phyloP scores from a whole-genome alignment of 805 yeast species.

The Cyberlindnera suaveolens region DNA sequence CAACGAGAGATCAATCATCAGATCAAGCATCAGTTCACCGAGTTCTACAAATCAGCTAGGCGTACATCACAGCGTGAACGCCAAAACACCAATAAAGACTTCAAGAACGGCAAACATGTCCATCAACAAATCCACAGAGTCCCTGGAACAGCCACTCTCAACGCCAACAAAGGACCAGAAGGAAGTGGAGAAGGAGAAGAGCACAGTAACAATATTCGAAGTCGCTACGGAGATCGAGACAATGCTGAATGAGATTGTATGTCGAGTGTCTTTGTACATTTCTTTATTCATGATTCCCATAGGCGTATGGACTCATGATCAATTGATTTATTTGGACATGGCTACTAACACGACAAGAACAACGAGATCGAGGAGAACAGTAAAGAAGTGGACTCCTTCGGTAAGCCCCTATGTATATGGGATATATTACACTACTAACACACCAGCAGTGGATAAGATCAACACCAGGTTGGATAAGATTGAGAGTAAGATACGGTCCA shows the following conservation, averaged over 20 bases:
- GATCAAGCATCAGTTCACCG: no score
- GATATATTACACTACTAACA: slow-evolving; percentile 4
- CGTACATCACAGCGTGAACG: no score
- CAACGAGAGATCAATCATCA: no score
- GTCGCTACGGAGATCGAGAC: slow-evolving; percentile 26
- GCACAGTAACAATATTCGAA: slow-evolving; percentile 25
- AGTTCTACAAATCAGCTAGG: no score
- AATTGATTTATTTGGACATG: no score
- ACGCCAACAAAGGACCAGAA: background rate
- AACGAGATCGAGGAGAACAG: slow-evolving; percentile 19
- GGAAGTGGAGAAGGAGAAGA: background rate
- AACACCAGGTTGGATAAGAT: slow-evolving; percentile 19
- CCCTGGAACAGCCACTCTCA: background rate
- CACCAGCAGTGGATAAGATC: slow-evolving; percentile 18
- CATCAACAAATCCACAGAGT: no score
- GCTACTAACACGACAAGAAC: slow-evolving; percentile 4
- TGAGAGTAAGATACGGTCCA: slow-evolving; percentile 13
- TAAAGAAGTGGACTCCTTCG: background rate
- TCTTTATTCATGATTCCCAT: background rate
- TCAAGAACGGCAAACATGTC: no score
- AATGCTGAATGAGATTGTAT: slow-evolving; percentile 15
- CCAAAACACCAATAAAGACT: no score
- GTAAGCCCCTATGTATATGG: background rate
- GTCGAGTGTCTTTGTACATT: background rate
- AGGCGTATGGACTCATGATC: background rate